A percentile compares a stretch with the other conserved stretches of the same genome.
Conservation (phyloP, 176 grass and related monocot genomes). For the Carex cristatella region DNA sequence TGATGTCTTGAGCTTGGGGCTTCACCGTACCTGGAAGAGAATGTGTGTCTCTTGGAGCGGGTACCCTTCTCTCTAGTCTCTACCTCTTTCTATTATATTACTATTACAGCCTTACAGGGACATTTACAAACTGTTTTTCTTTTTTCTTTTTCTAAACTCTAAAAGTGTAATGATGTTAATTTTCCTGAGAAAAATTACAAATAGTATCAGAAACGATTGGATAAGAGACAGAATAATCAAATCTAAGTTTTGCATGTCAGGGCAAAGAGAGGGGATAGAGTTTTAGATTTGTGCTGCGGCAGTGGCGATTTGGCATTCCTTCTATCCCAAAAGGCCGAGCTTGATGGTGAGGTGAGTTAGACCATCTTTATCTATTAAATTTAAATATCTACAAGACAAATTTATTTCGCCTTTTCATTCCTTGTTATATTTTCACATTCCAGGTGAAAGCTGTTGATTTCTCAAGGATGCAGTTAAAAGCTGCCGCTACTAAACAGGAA, state of each 20-base stretch:
- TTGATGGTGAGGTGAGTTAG: slow-evolving; percentile 59
- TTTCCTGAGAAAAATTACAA: not conserved
- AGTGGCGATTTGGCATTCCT: slow-evolving; percentile 83
- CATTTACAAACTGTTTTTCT: not conserved
- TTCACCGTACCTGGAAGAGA: slow-evolving; percentile 84
- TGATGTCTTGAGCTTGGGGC: slow-evolving; percentile 72
- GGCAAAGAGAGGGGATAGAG: slow-evolving; percentile 60
- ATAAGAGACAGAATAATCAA: not conserved
- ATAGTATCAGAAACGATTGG: not conserved
- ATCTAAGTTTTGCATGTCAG: slow-evolving; percentile 23
- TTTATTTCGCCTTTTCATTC: not conserved
- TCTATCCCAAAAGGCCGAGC: slow-evolving; percentile 73
- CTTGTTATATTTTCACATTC: not conserved
- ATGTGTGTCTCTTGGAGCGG: slow-evolving; percentile 84
- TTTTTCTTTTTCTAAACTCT: no score
- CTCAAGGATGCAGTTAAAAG: slow-evolving; percentile 49
- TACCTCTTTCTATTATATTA: not conserved
- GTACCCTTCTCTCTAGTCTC: slow-evolving; percentile 24
- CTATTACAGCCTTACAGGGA: not conserved
- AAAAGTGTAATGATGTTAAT: not conserved
- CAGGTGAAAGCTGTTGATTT: slow-evolving; percentile 83
- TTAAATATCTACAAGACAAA: not conserved
- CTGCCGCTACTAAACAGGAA: slow-evolving; percentile 50
- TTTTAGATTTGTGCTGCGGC: slow-evolving; percentile 95
- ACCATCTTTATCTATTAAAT: not conserved